Percentiles rank a stretch among this genome's conserved stretches.
phyloP scores from a whole-genome alignment of 2,329 filamentous ascomycete species.

The Blastomyces parvus region DNA sequence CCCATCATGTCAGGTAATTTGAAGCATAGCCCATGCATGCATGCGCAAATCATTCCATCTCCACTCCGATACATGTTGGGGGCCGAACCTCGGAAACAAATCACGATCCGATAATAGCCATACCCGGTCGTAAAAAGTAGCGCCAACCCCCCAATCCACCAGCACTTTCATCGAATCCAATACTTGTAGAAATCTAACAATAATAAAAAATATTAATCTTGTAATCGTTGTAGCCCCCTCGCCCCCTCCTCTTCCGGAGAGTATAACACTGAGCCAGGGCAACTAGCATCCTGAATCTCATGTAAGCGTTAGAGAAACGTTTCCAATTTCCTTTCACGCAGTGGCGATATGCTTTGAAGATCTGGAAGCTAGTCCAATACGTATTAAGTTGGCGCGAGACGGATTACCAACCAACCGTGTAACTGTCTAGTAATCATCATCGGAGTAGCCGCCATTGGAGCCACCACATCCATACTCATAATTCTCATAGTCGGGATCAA shows the following conservation, averaged over 20 bases:
- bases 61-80: neutral
- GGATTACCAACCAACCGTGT: neutral
- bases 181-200: neutral
- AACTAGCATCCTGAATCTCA: neutral
- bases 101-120: neutral
- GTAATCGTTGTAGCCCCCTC: neutral
- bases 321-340: neutral
- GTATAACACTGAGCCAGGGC: neutral
- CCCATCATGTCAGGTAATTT: neutral
- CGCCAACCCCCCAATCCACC: neutral
- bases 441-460: conserved; percentile 19
- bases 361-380: neutral
- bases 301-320: neutral
- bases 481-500: conserved; percentile 29
- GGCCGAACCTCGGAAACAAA: neutral
- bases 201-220: neutral
- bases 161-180: neutral
- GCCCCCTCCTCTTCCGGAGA: neutral
- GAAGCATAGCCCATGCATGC: neutral
- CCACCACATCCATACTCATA: conserved; percentile 19
- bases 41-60: neutral
- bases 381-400: neutral
- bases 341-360: neutral
- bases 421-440: conserved; percentile 18
- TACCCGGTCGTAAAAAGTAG: neutral